Conservation (phyloP, 495 filamentous ascomycete genomes). For the Penicillium chermesinum region DNA sequence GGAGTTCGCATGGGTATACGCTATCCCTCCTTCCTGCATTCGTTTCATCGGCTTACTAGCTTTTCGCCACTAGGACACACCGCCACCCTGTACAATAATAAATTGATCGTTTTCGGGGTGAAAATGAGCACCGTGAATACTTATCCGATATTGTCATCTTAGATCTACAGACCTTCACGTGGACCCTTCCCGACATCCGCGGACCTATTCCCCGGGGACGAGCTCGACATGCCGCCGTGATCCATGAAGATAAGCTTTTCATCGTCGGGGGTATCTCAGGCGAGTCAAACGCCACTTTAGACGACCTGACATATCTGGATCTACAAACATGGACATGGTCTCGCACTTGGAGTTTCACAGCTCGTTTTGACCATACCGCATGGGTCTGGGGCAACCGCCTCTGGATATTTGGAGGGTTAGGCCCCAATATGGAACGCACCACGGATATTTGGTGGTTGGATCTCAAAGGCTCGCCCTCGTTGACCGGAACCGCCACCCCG, state of each 20-base stretch:
- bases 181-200: conserved; percentile 83
- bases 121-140: conserved; percentile 94
- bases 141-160: conserved; percentile 95
- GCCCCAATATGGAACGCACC: conserved; percentile 90
- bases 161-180: conserved; percentile 85
- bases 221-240: conserved; percentile 86
- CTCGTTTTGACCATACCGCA: conserved; percentile 87
- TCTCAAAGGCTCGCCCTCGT: conserved; percentile 79
- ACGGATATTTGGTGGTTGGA: conserved; percentile 97
- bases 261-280: conserved; percentile 87
- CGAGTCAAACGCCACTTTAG: conserved; percentile 79
- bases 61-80: conserved; percentile 65
- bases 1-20: conserved; percentile 88
- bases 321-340: conserved; percentile 98
- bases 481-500: conserved; percentile 62
- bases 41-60: conserved; percentile 2
- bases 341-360: conserved; percentile 87
- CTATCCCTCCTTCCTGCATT: conserved; percentile 25
- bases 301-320: conserved; percentile 94
- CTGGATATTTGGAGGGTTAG: conserved; percentile 96
- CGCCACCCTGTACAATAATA: conserved; percentile 89
- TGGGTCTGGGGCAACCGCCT: conserved; percentile 87
- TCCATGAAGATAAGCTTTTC: conserved; percentile 95
- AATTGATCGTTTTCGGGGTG: conserved; percentile 94
- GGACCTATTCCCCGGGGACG: conserved; percentile 82